Percentiles rank a stretch among this genome's conserved stretches.
phyloP scores from a whole-genome alignment of 257 asterid genomes.

The Ehretia macrophylla region DNA sequence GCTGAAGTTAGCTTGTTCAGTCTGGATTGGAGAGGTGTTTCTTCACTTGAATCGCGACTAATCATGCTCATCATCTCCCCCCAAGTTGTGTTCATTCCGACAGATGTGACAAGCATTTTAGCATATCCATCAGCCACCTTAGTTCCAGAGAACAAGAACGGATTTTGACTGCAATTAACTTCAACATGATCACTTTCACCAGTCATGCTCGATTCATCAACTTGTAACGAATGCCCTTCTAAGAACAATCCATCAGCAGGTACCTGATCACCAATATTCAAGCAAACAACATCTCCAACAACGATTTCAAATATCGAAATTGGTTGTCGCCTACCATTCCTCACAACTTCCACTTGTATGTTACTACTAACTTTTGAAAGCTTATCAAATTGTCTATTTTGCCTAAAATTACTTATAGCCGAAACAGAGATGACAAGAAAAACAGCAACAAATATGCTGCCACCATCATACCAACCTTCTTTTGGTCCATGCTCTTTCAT shows the following conservation, averaged over 20 bases:
- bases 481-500: constrained; percentile 5
- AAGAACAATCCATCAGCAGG: constrained; percentile 25
- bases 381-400: constrained; percentile 1
- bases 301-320: constrained; percentile 13
- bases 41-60: background rate
- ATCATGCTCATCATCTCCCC: background rate
- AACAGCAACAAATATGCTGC: constrained; percentile 9
- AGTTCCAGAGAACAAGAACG: constrained; percentile 20
- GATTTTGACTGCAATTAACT: background rate
- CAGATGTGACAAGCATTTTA: constrained; percentile 16
- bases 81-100: constrained; percentile 22
- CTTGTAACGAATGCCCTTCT: constrained; percentile 21
- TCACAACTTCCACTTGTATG: constrained; percentile 8
- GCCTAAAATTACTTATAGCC: constrained; percentile 1
- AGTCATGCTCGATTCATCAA: constrained; percentile 29
- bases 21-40: background rate
- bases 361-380: background rate
- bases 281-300: constrained; percentile 16
- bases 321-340: constrained; percentile 3
- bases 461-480: constrained; percentile 16
- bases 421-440: constrained; percentile 9
- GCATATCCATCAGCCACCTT: constrained; percentile 22
- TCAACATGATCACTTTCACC: constrained; percentile 12
- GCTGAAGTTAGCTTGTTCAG: background rate
- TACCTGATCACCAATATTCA: constrained; percentile 25